These are phyloP conservation scores for Spathaspora sp. DNA, from an alignment of 1,139 yeast species.

Conservation along the genomic window DNA sequence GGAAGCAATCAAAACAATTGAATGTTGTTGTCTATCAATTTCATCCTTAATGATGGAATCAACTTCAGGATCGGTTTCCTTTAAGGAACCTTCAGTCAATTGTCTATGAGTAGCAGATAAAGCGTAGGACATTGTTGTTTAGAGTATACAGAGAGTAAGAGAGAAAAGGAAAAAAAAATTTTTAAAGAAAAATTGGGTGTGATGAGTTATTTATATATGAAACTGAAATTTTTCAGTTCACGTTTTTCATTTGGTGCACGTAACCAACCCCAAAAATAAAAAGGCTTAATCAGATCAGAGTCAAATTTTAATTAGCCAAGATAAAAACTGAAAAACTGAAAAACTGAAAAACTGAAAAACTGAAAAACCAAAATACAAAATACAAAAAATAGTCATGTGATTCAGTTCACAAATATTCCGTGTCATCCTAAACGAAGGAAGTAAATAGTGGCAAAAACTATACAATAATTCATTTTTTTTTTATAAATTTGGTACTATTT, in stretches of 20 bases:
- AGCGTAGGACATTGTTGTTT: constrained; percentile 49
- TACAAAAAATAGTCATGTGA: not conserved
- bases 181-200: not conserved
- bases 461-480: not conserved
- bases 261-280: too few relatives aligned
- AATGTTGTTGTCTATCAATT: constrained; percentile 89
- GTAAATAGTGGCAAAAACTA: too few relatives aligned
- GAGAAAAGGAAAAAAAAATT: not conserved
- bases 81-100: constrained; percentile 66
- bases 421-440: not conserved
- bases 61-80: constrained; percentile 82
- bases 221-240: not conserved
- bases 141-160: not conserved
- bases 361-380: not conserved
- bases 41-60: constrained; percentile 82
- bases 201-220: not conserved
- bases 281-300: not conserved
- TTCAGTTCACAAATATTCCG: not conserved
- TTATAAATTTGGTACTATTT: not conserved
- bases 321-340: not conserved
- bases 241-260: not conserved
- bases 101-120: constrained; percentile 65
- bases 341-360: too few relatives aligned
- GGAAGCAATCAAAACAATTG: constrained; percentile 91
- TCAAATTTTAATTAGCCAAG: not conserved